Evolutionary conservation across 352 stramenopile genomes (phyloP).

Genomic region (Pythium phragmiticola): DNA sequence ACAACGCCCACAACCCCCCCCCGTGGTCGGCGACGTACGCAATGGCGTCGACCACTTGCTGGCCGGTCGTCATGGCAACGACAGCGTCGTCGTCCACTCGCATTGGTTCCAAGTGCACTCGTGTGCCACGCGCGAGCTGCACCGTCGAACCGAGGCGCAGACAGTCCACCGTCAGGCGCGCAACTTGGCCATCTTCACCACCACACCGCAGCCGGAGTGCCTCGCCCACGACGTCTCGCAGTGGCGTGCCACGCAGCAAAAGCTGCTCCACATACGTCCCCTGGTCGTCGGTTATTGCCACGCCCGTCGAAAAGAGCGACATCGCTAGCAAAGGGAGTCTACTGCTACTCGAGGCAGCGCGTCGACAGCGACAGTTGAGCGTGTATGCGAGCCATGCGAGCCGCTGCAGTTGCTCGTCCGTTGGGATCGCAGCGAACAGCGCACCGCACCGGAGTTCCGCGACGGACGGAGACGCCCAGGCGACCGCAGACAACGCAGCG

Average conservation of each 20-base stretch:
- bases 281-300: background rate
- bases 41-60: background rate
- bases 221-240: constrained; percentile 7
- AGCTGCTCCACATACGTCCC: background rate
- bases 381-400: constrained; percentile 6
- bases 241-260: background rate
- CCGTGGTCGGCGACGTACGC: background rate
- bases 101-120: constrained; percentile 3
- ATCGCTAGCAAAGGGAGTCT: background rate
- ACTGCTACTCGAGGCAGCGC: background rate
- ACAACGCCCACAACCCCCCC: constrained; percentile 1
- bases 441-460: background rate
- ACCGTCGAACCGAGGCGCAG: background rate
- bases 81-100: background rate
- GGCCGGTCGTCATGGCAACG: background rate
- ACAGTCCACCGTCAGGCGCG: background rate
- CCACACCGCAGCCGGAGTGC: background rate
- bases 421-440: background rate
- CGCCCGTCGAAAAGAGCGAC: background rate
- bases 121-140: background rate
- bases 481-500: constrained; percentile 3
- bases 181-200: background rate
- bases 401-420: background rate
- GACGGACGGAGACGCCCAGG: background rate
- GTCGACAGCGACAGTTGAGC: background rate